Base-by-base conservation (phyloP, 176 grass and related monocot genomes). In the Eremochloa ophiuroides region DNA sequence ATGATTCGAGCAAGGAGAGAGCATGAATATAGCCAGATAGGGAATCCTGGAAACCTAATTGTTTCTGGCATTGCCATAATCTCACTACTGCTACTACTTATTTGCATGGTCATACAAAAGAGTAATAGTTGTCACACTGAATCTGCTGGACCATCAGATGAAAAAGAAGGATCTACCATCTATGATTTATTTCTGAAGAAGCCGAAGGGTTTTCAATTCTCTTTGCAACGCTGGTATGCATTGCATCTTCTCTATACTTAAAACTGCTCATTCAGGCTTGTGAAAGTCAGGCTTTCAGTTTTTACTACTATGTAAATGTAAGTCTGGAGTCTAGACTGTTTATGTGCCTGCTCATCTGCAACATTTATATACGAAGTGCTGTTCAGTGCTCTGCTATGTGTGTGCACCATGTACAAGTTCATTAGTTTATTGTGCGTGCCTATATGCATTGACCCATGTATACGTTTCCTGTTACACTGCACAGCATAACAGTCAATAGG, bases 171-270 rank as follows among this genome's bases (percentile, higher is more conserved):
- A 53, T 56, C 27, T 86, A 18, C 30, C 59, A 37, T 46, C 3
- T 22, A 73, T 65, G 39, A 76, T 81, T 41, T 53, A 7, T 18
- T 53, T 67, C 71, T 77, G 73, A 82, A 68, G 30, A n/a, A 4
- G 7, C 39, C 0, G 8, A 65, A 53, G 2, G 26, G 60, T 64
- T 56, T 17, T 39, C 10, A 2, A n/a, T 13, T 11, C 7, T 8
- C 6, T 55, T 77, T 55, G 55, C 26, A 17, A 37, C 26, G 9
- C 6, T 5, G n/a, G 51, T 35, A 39, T 58, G 13, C 40, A 47
- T n/a, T 75, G 23, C 38, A 6, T 18, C 30, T 47, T 25, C 73
- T 51, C 22, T 28, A 17, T 39, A 11, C 51, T n/a, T 10, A 66
- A 35, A 17, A 56, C 46, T 5, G 44, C 43, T 37, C 43, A 56